Evolutionary conservation across 2,329 filamentous ascomycete species (phyloP), one percentile per base, ranked within the genome.

Genomic region (Boeremia exigua): DNA sequence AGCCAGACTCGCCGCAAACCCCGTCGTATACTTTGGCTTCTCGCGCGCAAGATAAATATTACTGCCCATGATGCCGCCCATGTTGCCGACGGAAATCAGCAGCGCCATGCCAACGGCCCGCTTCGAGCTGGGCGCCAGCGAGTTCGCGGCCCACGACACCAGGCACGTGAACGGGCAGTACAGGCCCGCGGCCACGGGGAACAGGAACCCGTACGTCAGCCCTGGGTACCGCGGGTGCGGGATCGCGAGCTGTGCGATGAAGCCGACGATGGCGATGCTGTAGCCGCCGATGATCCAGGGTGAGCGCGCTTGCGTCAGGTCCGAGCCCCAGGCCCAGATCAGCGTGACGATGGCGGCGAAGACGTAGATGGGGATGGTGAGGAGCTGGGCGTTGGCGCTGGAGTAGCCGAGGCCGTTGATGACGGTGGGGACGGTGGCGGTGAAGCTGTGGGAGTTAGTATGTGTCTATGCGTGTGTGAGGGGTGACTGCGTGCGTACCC

Each of bases 221-320:
- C 74, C 71, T 1, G 72, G 69, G 59, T 82, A 83, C 55, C 71
- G 72, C 0, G 72, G 72, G 40, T 75, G 71, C 0, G 72, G 72
- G 14, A 75, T 74, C 0, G 72, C 71, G 12, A 87, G 76, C 25
- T 87, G 78, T 33, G 87, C 79, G 50, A 80, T 77, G 69, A 85
- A 87, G 11, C 85, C 85, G 27, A 82, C 69, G 0, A 80, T 80
- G 10, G 82, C 79, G 46, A 86, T 74, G 19, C 73, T 58, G 44
- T 81, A 79, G 9, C 83, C 83, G 3, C 73, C 62, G 12, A 86
- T 77, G 32, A 82, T 81, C 73, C 86, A 87, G 10, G 75, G 74
- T 56, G 81, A 86, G 0, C 84, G 81, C 55, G 81, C 80, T 36
- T 77, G 80, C 3, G 81, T 68, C 0, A 77, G 70, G 61, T 87